Conservation (phyloP, 768 basidiomycete genomes). For the Coprinellus micaceus region DNA sequence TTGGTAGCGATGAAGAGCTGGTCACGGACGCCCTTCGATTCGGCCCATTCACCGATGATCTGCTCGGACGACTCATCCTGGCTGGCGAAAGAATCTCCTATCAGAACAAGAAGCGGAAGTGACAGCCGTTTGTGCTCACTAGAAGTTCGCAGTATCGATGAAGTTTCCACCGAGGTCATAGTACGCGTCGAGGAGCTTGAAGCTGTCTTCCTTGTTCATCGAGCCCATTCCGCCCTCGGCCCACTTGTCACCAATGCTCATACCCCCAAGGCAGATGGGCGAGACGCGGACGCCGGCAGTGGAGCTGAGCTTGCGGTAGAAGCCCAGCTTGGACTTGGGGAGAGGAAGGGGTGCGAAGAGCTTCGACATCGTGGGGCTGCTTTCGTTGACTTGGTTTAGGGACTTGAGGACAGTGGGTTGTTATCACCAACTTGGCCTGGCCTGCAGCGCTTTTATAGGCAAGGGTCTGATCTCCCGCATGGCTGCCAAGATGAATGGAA, state of each 20-base stretch:
- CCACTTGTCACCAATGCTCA: slow-evolving; percentile 6
- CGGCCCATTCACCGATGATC: slow-evolving; percentile 49
- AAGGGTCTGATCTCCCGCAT: too few relatives aligned
- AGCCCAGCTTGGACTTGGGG: slow-evolving; percentile 1
- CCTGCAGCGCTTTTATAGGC: too few relatives aligned
- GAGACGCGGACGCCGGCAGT: slow-evolving; percentile 6
- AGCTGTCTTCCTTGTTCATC: slow-evolving; percentile 8
- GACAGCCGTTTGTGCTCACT: background rate
- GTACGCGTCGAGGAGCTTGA: slow-evolving; percentile 7
- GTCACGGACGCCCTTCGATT: slow-evolving; percentile 37
- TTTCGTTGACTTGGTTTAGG: background rate
- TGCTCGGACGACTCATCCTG: slow-evolving; percentile 50
- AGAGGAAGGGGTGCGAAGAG: background rate
- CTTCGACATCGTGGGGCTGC: background rate
- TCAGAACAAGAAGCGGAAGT: background rate
- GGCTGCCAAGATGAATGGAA: too few relatives aligned
- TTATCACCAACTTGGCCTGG: too few relatives aligned
- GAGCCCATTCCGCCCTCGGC: background rate
- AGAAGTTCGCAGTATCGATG: slow-evolving; percentile 9
- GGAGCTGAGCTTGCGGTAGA: background rate
- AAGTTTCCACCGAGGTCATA: slow-evolving; percentile 8
- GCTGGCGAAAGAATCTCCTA: slow-evolving; percentile 16
- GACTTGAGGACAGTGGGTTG: background rate
- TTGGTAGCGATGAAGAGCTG: slow-evolving; percentile 43
- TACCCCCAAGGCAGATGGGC: slow-evolving; percentile 2